A percentile compares a stretch with the other conserved stretches of the same genome.
phyloP scores from a whole-genome alignment of 1,284 basidiomycete species.

The Agaricales sp. region DNA sequence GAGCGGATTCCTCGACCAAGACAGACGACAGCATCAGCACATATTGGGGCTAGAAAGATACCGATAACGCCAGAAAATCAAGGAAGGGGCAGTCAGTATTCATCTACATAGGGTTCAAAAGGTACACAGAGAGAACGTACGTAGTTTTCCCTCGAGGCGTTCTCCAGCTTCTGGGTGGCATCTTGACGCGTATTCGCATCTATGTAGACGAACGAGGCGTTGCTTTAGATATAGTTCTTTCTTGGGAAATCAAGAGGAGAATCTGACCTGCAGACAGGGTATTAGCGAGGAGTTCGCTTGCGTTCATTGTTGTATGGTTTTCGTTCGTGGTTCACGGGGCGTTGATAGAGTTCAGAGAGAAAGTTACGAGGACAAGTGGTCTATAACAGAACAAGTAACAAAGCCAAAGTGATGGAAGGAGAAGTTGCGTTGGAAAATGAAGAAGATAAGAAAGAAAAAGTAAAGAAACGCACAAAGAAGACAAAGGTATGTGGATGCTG shows the following conservation, averaged over 20 bases:
- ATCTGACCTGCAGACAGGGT: conserved; percentile 79
- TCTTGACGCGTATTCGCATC: conserved; percentile 80
- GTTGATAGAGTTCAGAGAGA: not conserved
- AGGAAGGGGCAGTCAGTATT: conserved; percentile 7
- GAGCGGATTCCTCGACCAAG: conserved; percentile 65
- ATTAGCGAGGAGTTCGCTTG: conserved; percentile 80
- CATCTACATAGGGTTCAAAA: conserved; percentile 10
- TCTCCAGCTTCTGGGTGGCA: conserved; percentile 83
- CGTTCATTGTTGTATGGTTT: conserved; percentile 55
- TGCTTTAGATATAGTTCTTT: conserved; percentile 13
- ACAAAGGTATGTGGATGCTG: no score
- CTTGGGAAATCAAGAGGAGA: conserved; percentile 20
- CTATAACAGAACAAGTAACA: no score
- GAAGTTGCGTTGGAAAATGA: not conserved
- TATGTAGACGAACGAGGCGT: conserved; percentile 22
- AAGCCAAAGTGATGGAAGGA: no score
- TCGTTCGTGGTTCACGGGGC: not conserved
- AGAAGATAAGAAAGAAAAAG: not conserved
- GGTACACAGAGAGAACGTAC: conserved; percentile 36
- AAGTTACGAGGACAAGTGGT: no score
- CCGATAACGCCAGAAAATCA: conserved; percentile 14
- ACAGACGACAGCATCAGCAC: conserved; percentile 80
- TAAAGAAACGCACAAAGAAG: not conserved
- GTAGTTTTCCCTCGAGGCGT: conserved; percentile 77
- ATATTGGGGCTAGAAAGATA: conserved; percentile 66